Evolutionary conservation across 306 rosid species (phyloP).

Genomic region (Biancaea sappan): DNA sequence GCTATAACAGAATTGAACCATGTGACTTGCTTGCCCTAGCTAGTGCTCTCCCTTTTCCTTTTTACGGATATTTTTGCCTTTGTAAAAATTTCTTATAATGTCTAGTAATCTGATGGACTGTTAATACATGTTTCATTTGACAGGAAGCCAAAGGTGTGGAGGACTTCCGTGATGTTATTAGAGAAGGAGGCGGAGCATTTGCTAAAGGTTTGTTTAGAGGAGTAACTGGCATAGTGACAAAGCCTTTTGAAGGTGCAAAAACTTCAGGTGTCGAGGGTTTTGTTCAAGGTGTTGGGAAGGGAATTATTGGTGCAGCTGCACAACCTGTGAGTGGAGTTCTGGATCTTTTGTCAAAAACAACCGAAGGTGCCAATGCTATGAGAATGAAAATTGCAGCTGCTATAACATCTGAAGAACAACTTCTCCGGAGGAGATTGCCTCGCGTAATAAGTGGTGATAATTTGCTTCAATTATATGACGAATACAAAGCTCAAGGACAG

Average conservation of each 20-base stretch:
- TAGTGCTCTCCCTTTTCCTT: not conserved
- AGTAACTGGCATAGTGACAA: constrained; percentile 94
- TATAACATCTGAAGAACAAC: constrained; percentile 96
- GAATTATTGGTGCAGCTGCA: constrained; percentile 97
- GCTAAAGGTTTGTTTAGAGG: constrained; percentile 99
- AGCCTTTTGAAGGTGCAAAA: constrained; percentile 99
- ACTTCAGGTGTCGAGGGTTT: constrained; percentile 97
- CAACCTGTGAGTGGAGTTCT: constrained; percentile 98
- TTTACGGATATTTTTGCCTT: constrained; percentile 24
- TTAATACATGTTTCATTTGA: constrained; percentile 31
- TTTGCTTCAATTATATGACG: constrained; percentile 79
- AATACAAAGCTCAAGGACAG: constrained; percentile 95
- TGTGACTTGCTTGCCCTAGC: constrained; percentile 24
- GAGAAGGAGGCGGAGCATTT: constrained; percentile 99
- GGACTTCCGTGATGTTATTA: constrained; percentile 87
- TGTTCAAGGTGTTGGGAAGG: constrained; percentile 99
- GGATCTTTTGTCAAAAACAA: constrained; percentile 95
- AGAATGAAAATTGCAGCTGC: constrained; percentile 96
- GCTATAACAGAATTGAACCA: not conserved
- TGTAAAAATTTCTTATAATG: not conserved
- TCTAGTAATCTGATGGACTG: constrained; percentile 22
- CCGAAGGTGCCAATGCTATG: constrained; percentile 99
- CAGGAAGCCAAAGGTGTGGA: constrained; percentile 97
- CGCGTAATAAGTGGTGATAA: constrained; percentile 96
- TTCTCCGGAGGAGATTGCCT: constrained; percentile 89